Evolutionary conservation across 257 asterid species (phyloP), one percentile per base, ranked within the genome.

Genomic region (Orobanche coerulescens): DNA sequence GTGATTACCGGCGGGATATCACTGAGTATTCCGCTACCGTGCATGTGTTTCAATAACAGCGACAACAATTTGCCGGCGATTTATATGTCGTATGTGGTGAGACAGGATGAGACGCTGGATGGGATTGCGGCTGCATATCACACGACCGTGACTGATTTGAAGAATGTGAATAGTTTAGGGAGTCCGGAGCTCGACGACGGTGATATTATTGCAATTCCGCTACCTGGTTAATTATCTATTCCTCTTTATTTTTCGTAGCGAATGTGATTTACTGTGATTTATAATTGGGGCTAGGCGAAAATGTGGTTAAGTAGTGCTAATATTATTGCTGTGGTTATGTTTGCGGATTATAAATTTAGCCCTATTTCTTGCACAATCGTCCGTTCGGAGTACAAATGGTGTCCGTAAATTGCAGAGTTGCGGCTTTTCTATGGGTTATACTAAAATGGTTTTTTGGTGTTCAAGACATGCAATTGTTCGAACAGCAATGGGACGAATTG

Each of bases 171-270:
- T 73, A 76, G 88, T 24, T 52, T 93, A 71, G 94, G 88, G 3
- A 67, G 65, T 57, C 80, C 83, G 1, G 86, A 84, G 20, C 79
- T 89, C 65, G 74, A 63, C 64, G 96, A 79, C 2, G 98, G 86
- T 0, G 98, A 93, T 64, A 89, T 93, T 81, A 89, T 89, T 39
- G 87, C 97, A 0, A 83, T 93, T 67, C 98, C 98, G 0, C 63
- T 91, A 57, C 82, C 96, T 15, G 98, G 95, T 91, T 70, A 62
- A 75, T 67, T 24, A 1, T 22, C 36, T 4, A 13, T 55, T 30
- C 15, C 24, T 2, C 11, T 22, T 58, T n/a, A 15, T 5, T 22
- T 24, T 5, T 37, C 4, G 19, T 47, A 24, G 6, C 42, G n/a
- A 39, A 19, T 60, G 34, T 42, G 31, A 3, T 31, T 22, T 13